These are phyloP conservation scores for Aspergillus kassunensis DNA, from an alignment of 495 filamentous ascomycete genomes.

Conservation along the genomic window DNA sequence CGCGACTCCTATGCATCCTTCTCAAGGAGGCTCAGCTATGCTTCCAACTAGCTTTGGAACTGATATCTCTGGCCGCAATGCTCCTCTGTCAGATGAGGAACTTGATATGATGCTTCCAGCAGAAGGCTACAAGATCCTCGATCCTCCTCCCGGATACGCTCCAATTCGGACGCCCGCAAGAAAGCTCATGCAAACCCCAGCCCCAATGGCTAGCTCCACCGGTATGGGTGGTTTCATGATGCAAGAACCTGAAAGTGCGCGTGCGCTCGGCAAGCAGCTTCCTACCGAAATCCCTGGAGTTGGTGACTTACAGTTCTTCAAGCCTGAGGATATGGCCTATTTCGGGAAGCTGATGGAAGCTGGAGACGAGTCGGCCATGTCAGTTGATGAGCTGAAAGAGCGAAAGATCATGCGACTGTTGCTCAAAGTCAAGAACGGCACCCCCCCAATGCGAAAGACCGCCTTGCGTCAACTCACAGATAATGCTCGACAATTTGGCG, in stretches of 20 bases:
- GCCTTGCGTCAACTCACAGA: slow-evolving; percentile 97
- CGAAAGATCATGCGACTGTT: slow-evolving; percentile 97
- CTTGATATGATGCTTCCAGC: slow-evolving; percentile 85
- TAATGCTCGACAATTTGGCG: slow-evolving; percentile 95
- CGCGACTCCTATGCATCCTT: slow-evolving; percentile 82
- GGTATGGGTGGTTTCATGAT: slow-evolving; percentile 89
- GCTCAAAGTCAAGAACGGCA: slow-evolving; percentile 99
- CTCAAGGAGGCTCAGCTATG: slow-evolving; percentile 56
- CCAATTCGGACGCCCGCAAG: slow-evolving; percentile 74
- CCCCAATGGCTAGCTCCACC: slow-evolving; percentile 56
- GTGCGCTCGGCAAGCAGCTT: slow-evolving; percentile 80
- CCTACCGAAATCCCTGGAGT: slow-evolving; percentile 97
- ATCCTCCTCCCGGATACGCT: slow-evolving; percentile 88
- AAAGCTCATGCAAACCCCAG: slow-evolving; percentile 73
- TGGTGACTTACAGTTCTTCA: slow-evolving; percentile 97
- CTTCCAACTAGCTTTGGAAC: slow-evolving; percentile 66
- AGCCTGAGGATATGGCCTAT: slow-evolving; percentile 98
- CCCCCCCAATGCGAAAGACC: slow-evolving; percentile 98
- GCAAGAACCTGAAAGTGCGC: slow-evolving; percentile 84
- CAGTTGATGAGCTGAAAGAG: slow-evolving; percentile 93
- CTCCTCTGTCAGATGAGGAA: slow-evolving; percentile 84
- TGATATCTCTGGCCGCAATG: slow-evolving; percentile 75
- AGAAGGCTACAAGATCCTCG: slow-evolving; percentile 90
- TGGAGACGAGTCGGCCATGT: slow-evolving; percentile 86
- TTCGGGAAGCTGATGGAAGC: slow-evolving; percentile 97